Percentiles rank a stretch among this genome's conserved stretches.
Conservation (phyloP, 768 basidiomycete genomes). For the Cystobasidium onofrii region DNA sequence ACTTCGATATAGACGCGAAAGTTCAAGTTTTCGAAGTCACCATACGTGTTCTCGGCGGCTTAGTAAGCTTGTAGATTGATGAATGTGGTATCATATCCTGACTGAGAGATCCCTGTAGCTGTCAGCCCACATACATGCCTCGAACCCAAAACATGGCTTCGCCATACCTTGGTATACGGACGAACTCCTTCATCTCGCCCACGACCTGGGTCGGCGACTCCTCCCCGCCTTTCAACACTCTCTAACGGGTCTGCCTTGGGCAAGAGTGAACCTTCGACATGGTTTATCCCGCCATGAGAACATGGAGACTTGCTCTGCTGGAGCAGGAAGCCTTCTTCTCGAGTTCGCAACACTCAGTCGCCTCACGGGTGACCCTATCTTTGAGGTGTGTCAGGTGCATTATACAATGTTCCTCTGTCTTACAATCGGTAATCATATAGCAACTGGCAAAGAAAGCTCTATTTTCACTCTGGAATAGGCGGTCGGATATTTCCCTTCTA, state of each 20-base stretch:
- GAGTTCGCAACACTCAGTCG: constrained; percentile 91
- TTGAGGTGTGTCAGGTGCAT: constrained; percentile 52
- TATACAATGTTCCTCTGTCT: not conserved
- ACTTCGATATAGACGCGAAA: constrained; percentile 85
- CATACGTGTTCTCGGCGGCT: constrained; percentile 83
- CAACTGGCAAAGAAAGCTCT: constrained; percentile 80
- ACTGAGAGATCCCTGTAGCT: constrained; percentile 44
- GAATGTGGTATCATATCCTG: not conserved
- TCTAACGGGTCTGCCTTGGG: constrained; percentile 82
- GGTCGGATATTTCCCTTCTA: constrained; percentile 71
- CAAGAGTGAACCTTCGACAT: constrained; percentile 77
- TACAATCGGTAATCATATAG: constrained; percentile 21
- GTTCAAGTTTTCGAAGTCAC: constrained; percentile 99
- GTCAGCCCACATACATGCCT: constrained; percentile 63
- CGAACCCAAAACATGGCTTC: constrained; percentile 39
- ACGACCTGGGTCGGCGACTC: constrained; percentile 76
- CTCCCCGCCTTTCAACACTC: constrained; percentile 78
- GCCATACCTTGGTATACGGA: constrained; percentile 62
- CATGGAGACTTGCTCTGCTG: constrained; percentile 79
- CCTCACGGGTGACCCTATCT: constrained; percentile 77
- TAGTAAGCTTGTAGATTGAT: constrained; percentile 45
- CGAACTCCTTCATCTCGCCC: constrained; percentile 64
- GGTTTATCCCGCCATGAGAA: constrained; percentile 71
- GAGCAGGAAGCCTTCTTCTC: constrained; percentile 81
- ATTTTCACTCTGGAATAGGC: constrained; percentile 86